Percentiles rank a stretch among this genome's conserved stretches.
Evolutionary conservation across 2,329 filamentous ascomycete species (phyloP).

Genomic region (Talaromyces pinophilus): DNA sequence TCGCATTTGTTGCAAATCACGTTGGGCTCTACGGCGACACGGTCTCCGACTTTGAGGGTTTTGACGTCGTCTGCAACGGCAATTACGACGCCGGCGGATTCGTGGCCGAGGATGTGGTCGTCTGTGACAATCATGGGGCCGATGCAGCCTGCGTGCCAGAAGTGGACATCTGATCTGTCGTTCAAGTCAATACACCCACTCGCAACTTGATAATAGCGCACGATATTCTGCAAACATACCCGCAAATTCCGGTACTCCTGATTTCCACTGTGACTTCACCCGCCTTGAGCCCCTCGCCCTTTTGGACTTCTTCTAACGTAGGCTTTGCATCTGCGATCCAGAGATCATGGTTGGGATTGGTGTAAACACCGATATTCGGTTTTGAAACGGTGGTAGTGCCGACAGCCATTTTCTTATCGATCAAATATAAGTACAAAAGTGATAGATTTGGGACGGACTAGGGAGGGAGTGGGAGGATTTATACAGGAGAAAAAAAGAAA

Average conservation of each 20-base stretch:
- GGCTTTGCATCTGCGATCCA: slow-evolving; percentile 83
- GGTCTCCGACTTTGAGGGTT: slow-evolving; percentile 77
- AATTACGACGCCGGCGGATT: slow-evolving; percentile 76
- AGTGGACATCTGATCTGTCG: slow-evolving; percentile 84
- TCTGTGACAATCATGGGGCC: slow-evolving; percentile 90
- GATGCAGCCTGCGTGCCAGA: slow-evolving; percentile 95
- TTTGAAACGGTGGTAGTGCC: slow-evolving; percentile 48
- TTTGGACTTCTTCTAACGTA: slow-evolving; percentile 70
- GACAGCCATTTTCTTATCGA: slow-evolving; percentile 19
- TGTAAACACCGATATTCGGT: slow-evolving; percentile 93
- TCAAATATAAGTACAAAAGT: background rate
- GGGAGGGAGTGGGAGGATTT: background rate
- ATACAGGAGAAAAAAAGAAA: background rate
- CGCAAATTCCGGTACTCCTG: slow-evolving; percentile 95
- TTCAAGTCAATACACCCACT: background rate
- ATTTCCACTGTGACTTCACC: slow-evolving; percentile 88
- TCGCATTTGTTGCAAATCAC: slow-evolving; percentile 89
- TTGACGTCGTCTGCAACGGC: slow-evolving; percentile 74
- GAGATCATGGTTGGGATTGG: slow-evolving; percentile 86
- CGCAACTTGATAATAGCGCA: too few relatives aligned
- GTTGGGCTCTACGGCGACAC: slow-evolving; percentile 91
- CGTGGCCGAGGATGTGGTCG: slow-evolving; percentile 91
- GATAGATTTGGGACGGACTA: background rate
- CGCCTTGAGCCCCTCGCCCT: slow-evolving; percentile 66
- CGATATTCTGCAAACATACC: slow-evolving; percentile 54